Conservation (phyloP, 73 alveolate species). For the Blepharisma stoltei region DNA sequence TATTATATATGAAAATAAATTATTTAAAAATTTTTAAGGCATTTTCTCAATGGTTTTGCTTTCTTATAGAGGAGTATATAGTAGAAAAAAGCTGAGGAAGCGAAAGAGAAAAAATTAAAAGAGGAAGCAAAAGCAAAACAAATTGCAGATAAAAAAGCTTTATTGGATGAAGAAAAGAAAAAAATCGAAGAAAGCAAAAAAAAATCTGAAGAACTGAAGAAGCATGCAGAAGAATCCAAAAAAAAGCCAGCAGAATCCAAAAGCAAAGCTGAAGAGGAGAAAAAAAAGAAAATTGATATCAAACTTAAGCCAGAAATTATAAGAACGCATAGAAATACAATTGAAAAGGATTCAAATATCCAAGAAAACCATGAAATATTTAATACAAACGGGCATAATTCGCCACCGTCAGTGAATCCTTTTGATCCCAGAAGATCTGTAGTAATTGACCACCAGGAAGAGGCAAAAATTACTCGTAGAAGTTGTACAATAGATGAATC, state of each 20-base stretch:
- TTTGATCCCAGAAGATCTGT: too few species aligned
- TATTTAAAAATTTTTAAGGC: not conserved
- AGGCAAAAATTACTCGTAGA: too few species aligned
- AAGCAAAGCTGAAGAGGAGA: not conserved
- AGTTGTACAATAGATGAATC: too few species aligned
- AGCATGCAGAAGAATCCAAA: not conserved
- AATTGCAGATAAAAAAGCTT: not conserved
- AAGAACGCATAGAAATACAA: not conserved
- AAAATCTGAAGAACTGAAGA: not conserved
- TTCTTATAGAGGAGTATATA: not conserved
- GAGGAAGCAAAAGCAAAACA: not conserved
- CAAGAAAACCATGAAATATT: too few species aligned
- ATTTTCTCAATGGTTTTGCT: not conserved
- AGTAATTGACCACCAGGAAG: too few species aligned
- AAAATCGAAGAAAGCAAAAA: constrained; percentile 1
- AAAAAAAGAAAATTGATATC: not conserved
- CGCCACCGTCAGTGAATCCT: too few species aligned
- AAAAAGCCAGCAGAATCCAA: constrained; percentile 11
- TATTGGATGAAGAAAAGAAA: not conserved
- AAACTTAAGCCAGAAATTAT: not conserved
- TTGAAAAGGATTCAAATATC: too few species aligned
- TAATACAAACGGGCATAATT: too few species aligned
- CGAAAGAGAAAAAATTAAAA: not conserved
- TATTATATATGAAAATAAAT: not conserved
- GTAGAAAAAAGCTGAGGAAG: constrained; percentile 10